Evolutionary conservation across 495 filamentous ascomycete genomes (phyloP), one percentile per base, ranked within the genome.

Genomic region (Xylaria castorea): DNA sequence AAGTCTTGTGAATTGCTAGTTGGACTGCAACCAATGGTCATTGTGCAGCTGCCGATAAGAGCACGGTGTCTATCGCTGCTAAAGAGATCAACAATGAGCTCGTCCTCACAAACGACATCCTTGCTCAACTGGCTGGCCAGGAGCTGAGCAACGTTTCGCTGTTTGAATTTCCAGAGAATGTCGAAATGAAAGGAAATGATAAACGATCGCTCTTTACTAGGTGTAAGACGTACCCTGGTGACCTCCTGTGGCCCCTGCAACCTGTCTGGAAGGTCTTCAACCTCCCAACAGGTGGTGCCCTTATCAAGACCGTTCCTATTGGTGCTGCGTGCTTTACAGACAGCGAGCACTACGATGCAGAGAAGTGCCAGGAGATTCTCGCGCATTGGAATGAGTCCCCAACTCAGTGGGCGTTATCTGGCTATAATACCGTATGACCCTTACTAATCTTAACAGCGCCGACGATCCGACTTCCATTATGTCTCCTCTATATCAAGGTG

Each of bases 201-300:
- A 75, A 73, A 58, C 50, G 70, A 42, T n/a, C 71, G 2, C 25
- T 62, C 5, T 72, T 72, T 16, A 73, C 78, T 11, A 65, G 67
- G 40, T 89, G 87, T 81, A 88, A 87, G 79, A 75, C 81, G 18
- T 85, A 83, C 66, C 87, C 87, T 4, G 86, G 83, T 11, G 85
- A 88, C 60, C 34, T 42, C 5, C 51, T 66, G 6, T 89, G 86
- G 86, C 87, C 87, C 0, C 79, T 77, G 3, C 27, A 72, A 2
- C 62, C 68, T 6, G 76, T 75, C 2, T 89, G 87, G 87, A 73
- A 75, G 22, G 51, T 83, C 14, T 83, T 89, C 46, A 76, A 87
- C 72, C 50, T 80, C 9, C 46, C 85, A 1, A 76, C 82, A 20
- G 86, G 83, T 42, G 82, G 80, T 27, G 77, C 80, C 9, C 75